Percentiles rank a stretch among this genome's conserved stretches.
These are phyloP conservation scores for Tilletia horrida DNA, from an alignment of 1,284 basidiomycete species.

Conservation along the genomic window DNA sequence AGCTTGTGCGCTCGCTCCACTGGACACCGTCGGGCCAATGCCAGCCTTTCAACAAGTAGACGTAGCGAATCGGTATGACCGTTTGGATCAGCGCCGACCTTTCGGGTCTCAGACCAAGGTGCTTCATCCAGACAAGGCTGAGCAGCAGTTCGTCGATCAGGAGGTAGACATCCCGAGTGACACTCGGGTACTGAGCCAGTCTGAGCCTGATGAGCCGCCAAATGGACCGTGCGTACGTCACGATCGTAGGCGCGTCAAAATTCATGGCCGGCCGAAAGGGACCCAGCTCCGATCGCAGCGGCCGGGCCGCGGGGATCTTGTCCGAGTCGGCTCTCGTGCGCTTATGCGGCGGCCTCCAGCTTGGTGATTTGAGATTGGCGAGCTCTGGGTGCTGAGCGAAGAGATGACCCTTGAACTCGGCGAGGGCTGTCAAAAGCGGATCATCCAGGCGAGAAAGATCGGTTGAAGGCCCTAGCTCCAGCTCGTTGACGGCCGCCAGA, in stretches of 20 bases:
- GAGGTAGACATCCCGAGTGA: neutral
- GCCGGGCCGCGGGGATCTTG: too few species aligned
- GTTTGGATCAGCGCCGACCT: neutral
- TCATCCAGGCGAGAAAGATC: too few species aligned
- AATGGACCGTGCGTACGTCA: neutral
- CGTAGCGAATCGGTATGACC: neutral
- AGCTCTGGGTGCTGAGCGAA: constrained; percentile 1
- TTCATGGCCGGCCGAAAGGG: too few species aligned
- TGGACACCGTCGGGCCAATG: constrained; percentile 4
- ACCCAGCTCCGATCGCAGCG: too few species aligned
- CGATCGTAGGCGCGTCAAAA: neutral
- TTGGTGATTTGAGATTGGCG: neutral
- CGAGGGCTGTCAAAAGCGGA: neutral
- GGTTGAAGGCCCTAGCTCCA: neutral
- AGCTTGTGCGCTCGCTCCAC: too few species aligned
- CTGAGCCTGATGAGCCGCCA: too few species aligned
- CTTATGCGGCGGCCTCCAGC: neutral
- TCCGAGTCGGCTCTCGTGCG: too few species aligned
- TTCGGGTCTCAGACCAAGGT: neutral
- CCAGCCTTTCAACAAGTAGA: neutral
- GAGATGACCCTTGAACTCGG: neutral
- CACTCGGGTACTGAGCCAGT: too few species aligned
- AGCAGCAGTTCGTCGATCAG: neutral
- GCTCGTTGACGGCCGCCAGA: neutral
- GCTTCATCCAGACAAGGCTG: neutral